Conservation (phyloP, 75 land plant genomes). For the Pinus albicaulis region DNA sequence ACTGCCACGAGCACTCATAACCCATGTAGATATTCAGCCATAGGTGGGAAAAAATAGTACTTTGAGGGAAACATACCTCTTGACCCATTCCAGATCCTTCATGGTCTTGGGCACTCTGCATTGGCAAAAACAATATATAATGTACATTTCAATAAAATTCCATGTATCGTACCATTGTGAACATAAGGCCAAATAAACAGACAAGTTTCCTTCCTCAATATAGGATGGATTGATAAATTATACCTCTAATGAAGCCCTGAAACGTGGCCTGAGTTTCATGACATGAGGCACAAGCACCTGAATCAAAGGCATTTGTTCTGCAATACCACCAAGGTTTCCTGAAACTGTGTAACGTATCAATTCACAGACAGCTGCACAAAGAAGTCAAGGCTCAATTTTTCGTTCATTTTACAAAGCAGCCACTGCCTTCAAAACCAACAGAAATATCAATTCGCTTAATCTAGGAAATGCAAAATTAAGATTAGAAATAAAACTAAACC, state of each 20-base stretch:
- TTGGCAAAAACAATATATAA: too few species aligned
- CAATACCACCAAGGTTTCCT: constrained; percentile 46
- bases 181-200: neutral
- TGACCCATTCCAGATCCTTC: neutral
- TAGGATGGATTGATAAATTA: neutral
- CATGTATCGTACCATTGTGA: neutral
- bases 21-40: neutral
- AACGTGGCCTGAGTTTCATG: constrained; percentile 74
- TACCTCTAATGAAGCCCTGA: constrained; percentile 77
- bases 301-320: constrained; percentile 87
- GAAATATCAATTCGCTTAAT: too few species aligned
- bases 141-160: neutral
- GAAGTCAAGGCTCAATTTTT: too few species aligned
- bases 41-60: neutral
- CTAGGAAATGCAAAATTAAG: too few species aligned
- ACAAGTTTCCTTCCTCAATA: neutral
- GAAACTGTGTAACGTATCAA: constrained; percentile 80
- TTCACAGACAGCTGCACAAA: constrained; percentile 74
- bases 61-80: neutral
- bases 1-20: too few species aligned
- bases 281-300: constrained; percentile 90
- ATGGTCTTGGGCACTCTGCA: constrained; percentile 1
- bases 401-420: too few species aligned
- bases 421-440: too few species aligned
- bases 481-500: neutral